Base-by-base conservation (phyloP, 495 filamentous ascomycete species). In the Clavariopsis aquatica region DNA sequence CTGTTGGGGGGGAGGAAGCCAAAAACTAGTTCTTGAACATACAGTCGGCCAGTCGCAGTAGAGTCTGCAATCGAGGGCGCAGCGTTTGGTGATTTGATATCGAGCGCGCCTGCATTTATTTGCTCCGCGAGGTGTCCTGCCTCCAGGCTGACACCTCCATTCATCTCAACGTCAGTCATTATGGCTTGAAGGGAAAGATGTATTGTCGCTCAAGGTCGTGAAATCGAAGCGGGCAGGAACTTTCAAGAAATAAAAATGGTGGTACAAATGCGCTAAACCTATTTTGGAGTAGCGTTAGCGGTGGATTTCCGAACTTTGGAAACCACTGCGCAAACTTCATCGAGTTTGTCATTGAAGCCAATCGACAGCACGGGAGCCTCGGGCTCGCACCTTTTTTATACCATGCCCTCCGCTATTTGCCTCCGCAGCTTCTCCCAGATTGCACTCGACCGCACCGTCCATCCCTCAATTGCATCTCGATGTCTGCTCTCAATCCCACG, bases 351-450 rank as follows among this genome's bases (percentile, higher is more conserved):
- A 9, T 49, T 19, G 47, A 27, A 9, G 52, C 41, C 28, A 22
- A 10, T 22, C 38, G 59, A 31, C 52, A 58, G 29, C 56, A 51
- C 38, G 52, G 23, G 28, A 22, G 59, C 60, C 22, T 23, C 19
- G 54, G 7, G 77, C 81, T 76, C 79, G 72, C 73, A 72, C 71
- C 61, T 70, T 72, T 56, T 72, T 71, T 68, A 57, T 27, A 53
- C 29, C 1, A 69, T 69, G 57, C 31, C 69, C 5, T 38, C 65
- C 19, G 52, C 65, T 1, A 20, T 51, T 8, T 67, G 59, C 47
- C 52, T 70, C 43, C 68, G 62, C 12, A 19, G 62, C 26, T 49
- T 70, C 49, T 59, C 58, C 19, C 62, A 54, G 51, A 47, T 64
- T 17, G 53, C 64, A 15, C 57, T 57, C 23, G 68, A 70, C 29